Percentiles rank a stretch among this genome's conserved stretches.
Evolutionary conservation across 139 green algal genomes (phyloP).

Genomic region (Limnomonas spitsbergensis): DNA sequence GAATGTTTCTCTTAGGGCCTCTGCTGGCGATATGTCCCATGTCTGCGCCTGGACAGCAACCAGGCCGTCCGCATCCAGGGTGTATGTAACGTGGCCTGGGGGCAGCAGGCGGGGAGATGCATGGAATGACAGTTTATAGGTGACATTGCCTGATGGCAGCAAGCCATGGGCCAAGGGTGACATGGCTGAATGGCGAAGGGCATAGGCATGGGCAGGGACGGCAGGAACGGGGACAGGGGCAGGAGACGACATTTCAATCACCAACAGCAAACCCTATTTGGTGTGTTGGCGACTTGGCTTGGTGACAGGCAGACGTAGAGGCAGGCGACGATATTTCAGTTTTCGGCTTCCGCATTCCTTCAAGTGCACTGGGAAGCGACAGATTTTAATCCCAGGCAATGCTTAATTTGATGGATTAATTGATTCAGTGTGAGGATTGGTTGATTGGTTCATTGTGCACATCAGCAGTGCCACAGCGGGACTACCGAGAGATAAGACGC

Average conservation of each 20-base stretch:
- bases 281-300: no score
- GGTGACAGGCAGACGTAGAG: no score
- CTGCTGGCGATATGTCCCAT: constrained; percentile 54
- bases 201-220: not conserved
- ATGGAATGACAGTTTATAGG: not conserved
- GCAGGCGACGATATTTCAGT: no score
- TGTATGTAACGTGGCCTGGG: constrained; percentile 60
- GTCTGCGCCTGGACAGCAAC: constrained; percentile 56
- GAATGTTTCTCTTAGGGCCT: constrained; percentile 62
- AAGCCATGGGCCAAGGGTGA: not conserved
- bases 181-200: not conserved
- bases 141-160: not conserved
- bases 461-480: no score
- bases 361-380: no score
- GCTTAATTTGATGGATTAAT: not conserved
- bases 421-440: not conserved
- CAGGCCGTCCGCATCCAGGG: constrained; percentile 48
- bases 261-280: no score
- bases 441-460: not conserved
- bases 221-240: no score
- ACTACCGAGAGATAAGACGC: no score
- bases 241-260: no score
- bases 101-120: not conserved
- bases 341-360: no score
- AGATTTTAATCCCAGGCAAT: not conserved